Base-by-base conservation (phyloP, 306 rosid species). In the Casuarina equisetifolia region DNA sequence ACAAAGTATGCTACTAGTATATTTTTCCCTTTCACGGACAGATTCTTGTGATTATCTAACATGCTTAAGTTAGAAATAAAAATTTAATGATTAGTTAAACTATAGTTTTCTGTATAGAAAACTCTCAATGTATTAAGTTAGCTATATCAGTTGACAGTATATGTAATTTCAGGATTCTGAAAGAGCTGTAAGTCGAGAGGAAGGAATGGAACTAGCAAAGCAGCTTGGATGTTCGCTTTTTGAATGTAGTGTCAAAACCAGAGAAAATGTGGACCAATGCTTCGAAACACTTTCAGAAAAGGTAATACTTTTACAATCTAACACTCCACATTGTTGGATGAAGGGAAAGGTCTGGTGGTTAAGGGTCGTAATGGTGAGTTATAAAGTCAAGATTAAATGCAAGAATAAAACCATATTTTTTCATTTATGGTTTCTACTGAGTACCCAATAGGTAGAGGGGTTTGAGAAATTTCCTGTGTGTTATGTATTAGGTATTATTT, bases 181-280 rank as follows among this genome's bases (percentile, higher is more conserved):
- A 81, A 90, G 97, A 86, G 90, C 59, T 76, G 97, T 95, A 49
- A 95, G 90, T 75, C 90, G 84, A 85, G 96, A 92, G 78, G 99
- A 95, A 84, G 99, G 99, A 36, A 74, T 87, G 35, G 89, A 89
- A 20, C 90, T 95, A 19, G 96, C 97, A 38, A 74, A 91, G 62
- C 92, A 91, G 78, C 89, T 91, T 45, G 99, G 97, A 76, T 89
- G 90, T n/a, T 35, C 81, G 86, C 92, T 92, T 86, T 83, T 85
- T 32, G 99, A 95, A 84, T 92, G 99, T 62, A 95, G 99, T 79
- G 99, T 97, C 55, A 95, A 91, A 84, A 91, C 97, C 40, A 78
- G 96, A 84, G 92, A 88, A 77, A 95, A 95, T 48, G 99, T 92
- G 82, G 97, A 88, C 81, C 82, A 67, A 36, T 92, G 97, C 90